Conservation (phyloP, 495 filamentous ascomycete species). For the Penicillium soppii region DNA sequence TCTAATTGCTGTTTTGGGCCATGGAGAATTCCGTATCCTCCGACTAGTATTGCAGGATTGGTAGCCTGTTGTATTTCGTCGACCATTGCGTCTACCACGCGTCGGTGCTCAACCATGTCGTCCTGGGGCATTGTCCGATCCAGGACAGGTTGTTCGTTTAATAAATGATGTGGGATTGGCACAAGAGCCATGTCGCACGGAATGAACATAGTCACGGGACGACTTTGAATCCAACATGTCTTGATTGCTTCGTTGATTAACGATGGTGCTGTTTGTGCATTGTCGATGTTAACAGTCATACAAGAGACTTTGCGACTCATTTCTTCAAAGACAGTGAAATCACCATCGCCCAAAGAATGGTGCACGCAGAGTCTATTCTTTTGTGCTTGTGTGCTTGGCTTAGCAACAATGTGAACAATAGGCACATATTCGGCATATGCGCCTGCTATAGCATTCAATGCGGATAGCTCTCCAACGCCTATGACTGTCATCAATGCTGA, state of each 20-base stretch:
- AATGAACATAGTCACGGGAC: slow-evolving; percentile 27
- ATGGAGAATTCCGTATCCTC: background rate
- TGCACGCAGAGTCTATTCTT: slow-evolving; percentile 6
- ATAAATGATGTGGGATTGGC: background rate
- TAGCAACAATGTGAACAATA: slow-evolving; percentile 27
- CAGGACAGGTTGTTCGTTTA: background rate
- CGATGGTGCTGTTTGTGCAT: slow-evolving; percentile 9
- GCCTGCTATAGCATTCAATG: slow-evolving; percentile 27
- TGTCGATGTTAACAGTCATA: background rate
- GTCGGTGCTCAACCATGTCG: background rate
- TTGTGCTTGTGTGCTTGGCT: slow-evolving; percentile 3
- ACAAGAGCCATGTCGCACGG: background rate
- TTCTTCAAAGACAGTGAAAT: background rate
- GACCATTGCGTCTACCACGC: background rate
- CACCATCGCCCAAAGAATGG: slow-evolving; percentile 26
- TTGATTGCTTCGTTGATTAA: slow-evolving; percentile 26
- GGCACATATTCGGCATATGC: slow-evolving; percentile 27
- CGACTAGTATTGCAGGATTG: background rate
- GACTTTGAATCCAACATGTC: slow-evolving; percentile 21
- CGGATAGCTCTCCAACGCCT: slow-evolving; percentile 19
- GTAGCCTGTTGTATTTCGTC: background rate
- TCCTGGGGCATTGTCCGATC: background rate
- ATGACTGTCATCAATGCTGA: slow-evolving; percentile 6
- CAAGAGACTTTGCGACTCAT: background rate
- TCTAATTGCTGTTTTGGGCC: background rate